A percentile compares a stretch with the other conserved stretches of the same genome.
These are phyloP conservation scores for Escallonia rubra DNA, from an alignment of 129 eudicot genomes.

Conservation along the genomic window DNA sequence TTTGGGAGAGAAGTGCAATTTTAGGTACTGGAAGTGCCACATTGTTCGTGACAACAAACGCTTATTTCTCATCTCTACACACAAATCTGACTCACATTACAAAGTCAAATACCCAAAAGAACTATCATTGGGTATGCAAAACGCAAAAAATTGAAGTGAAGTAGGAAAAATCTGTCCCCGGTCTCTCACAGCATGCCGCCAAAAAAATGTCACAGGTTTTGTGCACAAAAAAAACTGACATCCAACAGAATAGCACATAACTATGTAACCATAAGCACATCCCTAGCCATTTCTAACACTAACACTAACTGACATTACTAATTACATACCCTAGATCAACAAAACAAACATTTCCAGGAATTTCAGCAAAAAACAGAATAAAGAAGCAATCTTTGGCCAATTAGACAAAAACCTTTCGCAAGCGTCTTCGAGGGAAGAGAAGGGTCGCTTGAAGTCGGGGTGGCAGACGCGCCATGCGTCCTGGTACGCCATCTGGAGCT, in stretches of 20 bases:
- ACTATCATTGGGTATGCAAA: too few species aligned
- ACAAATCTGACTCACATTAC: not conserved
- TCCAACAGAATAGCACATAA: too few species aligned
- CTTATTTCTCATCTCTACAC: not conserved
- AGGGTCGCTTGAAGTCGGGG: constrained; percentile 86
- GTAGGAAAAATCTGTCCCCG: not conserved
- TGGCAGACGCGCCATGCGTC: constrained; percentile 96
- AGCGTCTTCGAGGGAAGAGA: constrained; percentile 78
- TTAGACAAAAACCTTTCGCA: constrained; percentile 56
- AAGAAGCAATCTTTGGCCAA: too few species aligned
- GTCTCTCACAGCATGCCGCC: not conserved
- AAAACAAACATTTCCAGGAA: too few species aligned
- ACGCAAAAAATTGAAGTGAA: not conserved
- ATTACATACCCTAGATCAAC: too few species aligned
- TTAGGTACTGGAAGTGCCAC: not conserved
- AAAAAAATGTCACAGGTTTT: too few species aligned
- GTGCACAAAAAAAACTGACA: too few species aligned
- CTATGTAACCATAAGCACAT: too few species aligned
- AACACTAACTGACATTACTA: too few species aligned
- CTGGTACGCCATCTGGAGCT: constrained; percentile 84
- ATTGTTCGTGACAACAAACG: too few species aligned
- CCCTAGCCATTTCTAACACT: too few species aligned
- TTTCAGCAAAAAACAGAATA: too few species aligned
- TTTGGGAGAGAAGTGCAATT: not conserved
- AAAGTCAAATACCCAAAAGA: not conserved